Evolutionary conservation across 352 stramenopile genomes (phyloP).

Genomic region (Phytophthora rubi): DNA sequence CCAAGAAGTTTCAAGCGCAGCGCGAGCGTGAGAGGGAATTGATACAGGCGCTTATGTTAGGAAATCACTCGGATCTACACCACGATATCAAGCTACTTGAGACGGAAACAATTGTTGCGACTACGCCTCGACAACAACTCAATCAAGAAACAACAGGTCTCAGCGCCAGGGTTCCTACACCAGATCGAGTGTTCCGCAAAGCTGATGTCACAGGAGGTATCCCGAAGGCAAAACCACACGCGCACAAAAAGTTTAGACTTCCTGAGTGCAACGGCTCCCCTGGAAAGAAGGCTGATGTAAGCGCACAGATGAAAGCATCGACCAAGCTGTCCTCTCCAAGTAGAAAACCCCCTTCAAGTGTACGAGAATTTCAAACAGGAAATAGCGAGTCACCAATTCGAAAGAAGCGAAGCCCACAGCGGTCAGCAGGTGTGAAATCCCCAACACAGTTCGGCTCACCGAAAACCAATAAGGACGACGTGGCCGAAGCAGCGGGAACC

Average conservation of each 20-base stretch:
- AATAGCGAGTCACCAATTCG: neutral
- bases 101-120: slow-evolving; percentile 16
- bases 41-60: slow-evolving; percentile 66
- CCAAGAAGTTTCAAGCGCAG: slow-evolving; percentile 67
- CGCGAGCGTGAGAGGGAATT: slow-evolving; percentile 60
- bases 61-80: slow-evolving; percentile 24
- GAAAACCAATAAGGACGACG: neutral
- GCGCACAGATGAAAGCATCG: slow-evolving; percentile 21
- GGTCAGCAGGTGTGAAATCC: slow-evolving; percentile 20
- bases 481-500: neutral
- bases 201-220: slow-evolving; percentile 36
- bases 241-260: slow-evolving; percentile 46
- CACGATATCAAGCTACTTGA: slow-evolving; percentile 48
- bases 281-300: slow-evolving; percentile 17
- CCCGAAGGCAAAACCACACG: slow-evolving; percentile 47
- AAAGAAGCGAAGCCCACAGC: slow-evolving; percentile 18
- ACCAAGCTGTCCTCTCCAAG: slow-evolving; percentile 15
- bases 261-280: slow-evolving; percentile 51
- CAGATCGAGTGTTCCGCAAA: slow-evolving; percentile 55
- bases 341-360: neutral
- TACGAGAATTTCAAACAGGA: neutral
- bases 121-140: slow-evolving; percentile 15
- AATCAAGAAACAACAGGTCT: slow-evolving; percentile 38
- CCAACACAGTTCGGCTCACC: neutral
- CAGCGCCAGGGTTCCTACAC: slow-evolving; percentile 23